A percentile compares a stretch with the other conserved stretches of the same genome.
These are phyloP conservation scores for Salmacisia buchloeana DNA, from an alignment of 1,284 basidiomycete species.

Conservation along the genomic window DNA sequence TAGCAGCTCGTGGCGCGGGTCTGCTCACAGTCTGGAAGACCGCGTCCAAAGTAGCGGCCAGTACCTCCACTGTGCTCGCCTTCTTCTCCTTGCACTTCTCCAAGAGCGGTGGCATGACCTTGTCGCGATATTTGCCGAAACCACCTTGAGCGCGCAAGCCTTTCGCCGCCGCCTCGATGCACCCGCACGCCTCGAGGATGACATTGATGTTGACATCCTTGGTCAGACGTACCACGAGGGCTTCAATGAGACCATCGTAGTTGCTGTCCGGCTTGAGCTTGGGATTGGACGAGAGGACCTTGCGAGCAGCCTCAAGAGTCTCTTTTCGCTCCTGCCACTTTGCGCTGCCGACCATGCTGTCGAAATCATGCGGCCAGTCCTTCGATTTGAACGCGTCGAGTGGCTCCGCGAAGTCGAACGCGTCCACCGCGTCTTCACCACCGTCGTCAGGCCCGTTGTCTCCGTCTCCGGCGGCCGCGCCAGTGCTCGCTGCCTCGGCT, in stretches of 20 bases:
- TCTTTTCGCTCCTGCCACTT: conserved; percentile 97
- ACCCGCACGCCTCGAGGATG: conserved; percentile 79
- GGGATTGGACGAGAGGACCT: conserved; percentile 66
- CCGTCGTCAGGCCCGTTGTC: conserved; percentile 50
- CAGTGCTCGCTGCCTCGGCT: conserved; percentile 26
- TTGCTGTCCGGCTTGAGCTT: conserved; percentile 67
- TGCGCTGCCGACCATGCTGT: conserved; percentile 68
- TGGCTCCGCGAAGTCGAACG: conserved; percentile 75
- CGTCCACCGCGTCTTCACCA: conserved; percentile 60
- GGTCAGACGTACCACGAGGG: conserved; percentile 73
- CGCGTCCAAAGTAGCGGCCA: conserved; percentile 82
- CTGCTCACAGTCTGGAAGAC: conserved; percentile 69
- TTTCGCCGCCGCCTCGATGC: conserved; percentile 78
- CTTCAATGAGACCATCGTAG: conserved; percentile 67
- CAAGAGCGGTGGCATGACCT: conserved; percentile 71
- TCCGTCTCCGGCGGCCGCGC: conserved; percentile 10
- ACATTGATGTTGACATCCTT: conserved; percentile 94
- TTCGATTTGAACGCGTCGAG: conserved; percentile 70
- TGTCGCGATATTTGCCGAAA: conserved; percentile 64
- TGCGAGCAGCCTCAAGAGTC: conserved; percentile 74
- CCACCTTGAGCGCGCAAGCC: conserved; percentile 65
- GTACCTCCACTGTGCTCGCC: conserved; percentile 76
- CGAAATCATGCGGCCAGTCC: conserved; percentile 52
- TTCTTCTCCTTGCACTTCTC: conserved; percentile 95
- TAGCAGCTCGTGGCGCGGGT: conserved; percentile 3